Evolutionary conservation across 2,329 filamentous ascomycete genomes (phyloP).

Genomic region (Corniculantispora saksenae): DNA sequence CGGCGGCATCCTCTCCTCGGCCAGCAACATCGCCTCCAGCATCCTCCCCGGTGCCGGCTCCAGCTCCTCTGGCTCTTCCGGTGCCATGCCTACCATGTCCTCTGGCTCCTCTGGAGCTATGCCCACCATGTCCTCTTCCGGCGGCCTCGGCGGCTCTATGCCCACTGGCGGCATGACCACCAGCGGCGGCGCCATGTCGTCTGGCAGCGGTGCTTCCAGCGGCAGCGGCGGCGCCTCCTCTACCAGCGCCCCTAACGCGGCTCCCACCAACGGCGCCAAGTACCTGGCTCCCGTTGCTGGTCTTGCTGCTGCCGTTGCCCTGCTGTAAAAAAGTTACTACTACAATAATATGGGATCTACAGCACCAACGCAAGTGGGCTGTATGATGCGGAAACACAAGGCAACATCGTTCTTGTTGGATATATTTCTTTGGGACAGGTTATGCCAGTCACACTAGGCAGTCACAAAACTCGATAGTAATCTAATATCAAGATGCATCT

Average conservation of each 20-base stretch:
- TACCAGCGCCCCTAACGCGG: background rate
- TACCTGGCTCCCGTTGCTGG: slow-evolving; percentile 19
- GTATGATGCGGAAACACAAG: background rate
- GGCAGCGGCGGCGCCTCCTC: slow-evolving; percentile 2
- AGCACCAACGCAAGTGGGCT: background rate
- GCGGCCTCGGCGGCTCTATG: background rate
- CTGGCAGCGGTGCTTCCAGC: background rate
- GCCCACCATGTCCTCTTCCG: background rate
- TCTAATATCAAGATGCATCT: background rate
- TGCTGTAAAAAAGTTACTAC: slow-evolving; percentile 14
- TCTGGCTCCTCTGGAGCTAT: background rate
- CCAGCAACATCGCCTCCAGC: background rate
- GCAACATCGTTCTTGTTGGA: background rate
- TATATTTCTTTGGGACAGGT: background rate
- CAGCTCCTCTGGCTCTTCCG: background rate
- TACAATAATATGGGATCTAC: slow-evolving; percentile 9
- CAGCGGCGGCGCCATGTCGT: background rate
- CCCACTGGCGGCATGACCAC: background rate
- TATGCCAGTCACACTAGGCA: background rate
- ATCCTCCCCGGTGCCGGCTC: background rate
- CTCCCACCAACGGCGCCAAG: slow-evolving; percentile 10
- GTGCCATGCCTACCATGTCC: background rate
- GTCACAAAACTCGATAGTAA: background rate
- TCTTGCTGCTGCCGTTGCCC: slow-evolving; percentile 18
- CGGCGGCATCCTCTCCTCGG: slow-evolving; percentile 12